Conservation (phyloP, 2,329 filamentous ascomycete species). For the Cercospora janseana region DNA sequence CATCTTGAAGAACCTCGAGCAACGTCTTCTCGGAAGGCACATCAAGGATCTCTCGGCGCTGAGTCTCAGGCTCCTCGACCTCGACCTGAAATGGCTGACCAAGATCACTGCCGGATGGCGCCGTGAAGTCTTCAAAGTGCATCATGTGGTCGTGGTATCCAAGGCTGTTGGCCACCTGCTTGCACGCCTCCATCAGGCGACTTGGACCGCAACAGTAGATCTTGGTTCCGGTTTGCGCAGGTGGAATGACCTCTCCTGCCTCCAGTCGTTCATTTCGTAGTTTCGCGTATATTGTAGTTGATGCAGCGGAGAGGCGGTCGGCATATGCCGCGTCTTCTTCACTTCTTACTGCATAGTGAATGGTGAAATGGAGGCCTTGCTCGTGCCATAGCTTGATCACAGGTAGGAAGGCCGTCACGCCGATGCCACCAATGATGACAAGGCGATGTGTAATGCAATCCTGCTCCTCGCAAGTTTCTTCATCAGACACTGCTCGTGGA, state of each 20-base stretch:
- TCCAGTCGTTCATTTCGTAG: conserved; percentile 54
- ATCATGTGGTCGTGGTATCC: conserved; percentile 53
- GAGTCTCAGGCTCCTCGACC: conserved; percentile 43
- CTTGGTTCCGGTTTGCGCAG: conserved; percentile 42
- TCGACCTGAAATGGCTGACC: conserved; percentile 62
- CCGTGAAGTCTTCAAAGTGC: conserved; percentile 61
- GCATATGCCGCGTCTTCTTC: conserved; percentile 55
- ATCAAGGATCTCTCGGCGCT: conserved; percentile 42
- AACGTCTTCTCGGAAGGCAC: conserved; percentile 46
- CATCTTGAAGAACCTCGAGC: conserved; percentile 43
- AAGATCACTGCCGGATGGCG: conserved; percentile 41
- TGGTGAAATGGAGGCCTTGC: conserved; percentile 43
- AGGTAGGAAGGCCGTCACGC: conserved; percentile 63
- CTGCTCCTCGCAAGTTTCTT: neutral
- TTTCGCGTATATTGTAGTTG: conserved; percentile 54
- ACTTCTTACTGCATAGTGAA: conserved; percentile 61
- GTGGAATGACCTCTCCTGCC: conserved; percentile 47
- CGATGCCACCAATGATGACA: conserved; percentile 64
- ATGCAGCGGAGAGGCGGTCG: conserved; percentile 32
- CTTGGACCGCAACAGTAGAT: conserved; percentile 62
- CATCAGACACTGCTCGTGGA: conserved; percentile 22
- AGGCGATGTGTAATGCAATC: conserved; percentile 57
- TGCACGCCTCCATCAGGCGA: conserved; percentile 55
- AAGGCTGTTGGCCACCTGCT: conserved; percentile 41
- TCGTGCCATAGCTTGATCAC: conserved; percentile 43